Conservation (phyloP, 345 rosid species). For the Trapa incisa region DNA sequence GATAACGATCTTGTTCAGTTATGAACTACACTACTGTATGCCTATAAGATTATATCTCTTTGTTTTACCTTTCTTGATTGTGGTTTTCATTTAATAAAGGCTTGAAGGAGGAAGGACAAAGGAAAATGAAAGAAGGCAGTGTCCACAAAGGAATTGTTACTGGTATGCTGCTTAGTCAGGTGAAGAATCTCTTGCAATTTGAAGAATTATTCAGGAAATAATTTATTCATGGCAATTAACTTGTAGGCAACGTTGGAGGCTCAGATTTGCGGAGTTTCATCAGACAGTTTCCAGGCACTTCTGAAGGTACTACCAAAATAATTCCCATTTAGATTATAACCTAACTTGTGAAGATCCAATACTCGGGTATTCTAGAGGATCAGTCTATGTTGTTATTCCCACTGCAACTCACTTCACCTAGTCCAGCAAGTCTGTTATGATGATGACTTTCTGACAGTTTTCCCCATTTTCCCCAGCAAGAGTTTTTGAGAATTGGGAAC, state of each 20-base stretch:
- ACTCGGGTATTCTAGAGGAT: neutral
- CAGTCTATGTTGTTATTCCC: neutral
- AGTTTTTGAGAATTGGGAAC: too few species aligned
- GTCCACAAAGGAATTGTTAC: constrained; percentile 25
- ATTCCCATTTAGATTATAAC: neutral
- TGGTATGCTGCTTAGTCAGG: constrained; percentile 24
- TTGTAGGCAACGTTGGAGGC: constrained; percentile 57
- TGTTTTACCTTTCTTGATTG: neutral
- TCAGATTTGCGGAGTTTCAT: constrained; percentile 84
- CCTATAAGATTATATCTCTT: neutral
- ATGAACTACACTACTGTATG: neutral
- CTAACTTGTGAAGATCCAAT: neutral
- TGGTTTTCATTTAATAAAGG: constrained; percentile 16
- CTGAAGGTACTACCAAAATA: constrained; percentile 34
- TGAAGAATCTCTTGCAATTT: neutral
- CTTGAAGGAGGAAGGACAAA: constrained; percentile 74
- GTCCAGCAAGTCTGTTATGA: neutral
- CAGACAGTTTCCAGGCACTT: constrained; percentile 50
- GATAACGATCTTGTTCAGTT: neutral
- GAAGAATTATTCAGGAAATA: neutral
- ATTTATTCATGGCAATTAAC: constrained; percentile 7
- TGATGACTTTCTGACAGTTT: neutral
- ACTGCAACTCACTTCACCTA: neutral
- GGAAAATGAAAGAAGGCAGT: constrained; percentile 52
- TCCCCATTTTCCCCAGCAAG: neutral